Conservation (phyloP, 2,329 filamentous ascomycete species). For the Ceratocystis destructans region DNA sequence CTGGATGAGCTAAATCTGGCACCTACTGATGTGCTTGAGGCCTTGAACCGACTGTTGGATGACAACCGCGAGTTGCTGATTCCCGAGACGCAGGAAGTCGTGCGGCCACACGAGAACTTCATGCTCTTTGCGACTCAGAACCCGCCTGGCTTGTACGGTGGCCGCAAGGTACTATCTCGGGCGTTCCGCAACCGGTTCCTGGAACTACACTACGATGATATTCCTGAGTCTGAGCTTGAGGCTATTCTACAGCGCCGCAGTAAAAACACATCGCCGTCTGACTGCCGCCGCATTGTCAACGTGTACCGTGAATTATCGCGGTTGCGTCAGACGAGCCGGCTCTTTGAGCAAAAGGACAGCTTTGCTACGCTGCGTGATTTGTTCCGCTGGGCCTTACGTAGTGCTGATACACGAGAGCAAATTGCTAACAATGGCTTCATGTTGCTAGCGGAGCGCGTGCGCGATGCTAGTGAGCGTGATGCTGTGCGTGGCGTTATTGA, state of each 20-base stretch:
- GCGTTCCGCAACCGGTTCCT: slow-evolving; percentile 95
- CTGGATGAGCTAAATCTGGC: slow-evolving; percentile 95
- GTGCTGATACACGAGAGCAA: slow-evolving; percentile 73
- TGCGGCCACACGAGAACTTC: slow-evolving; percentile 85
- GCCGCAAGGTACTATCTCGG: slow-evolving; percentile 79
- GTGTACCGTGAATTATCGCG: slow-evolving; percentile 89
- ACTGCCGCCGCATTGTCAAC: slow-evolving; percentile 78
- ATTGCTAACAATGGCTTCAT: slow-evolving; percentile 90
- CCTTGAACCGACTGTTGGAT: slow-evolving; percentile 84
- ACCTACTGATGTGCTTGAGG: slow-evolving; percentile 91
- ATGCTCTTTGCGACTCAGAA: slow-evolving; percentile 99
- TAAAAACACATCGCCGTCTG: slow-evolving; percentile 73
- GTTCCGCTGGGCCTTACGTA: slow-evolving; percentile 84
- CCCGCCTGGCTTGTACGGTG: slow-evolving; percentile 86
- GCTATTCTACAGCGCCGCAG: slow-evolving; percentile 81
- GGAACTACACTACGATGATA: slow-evolving; percentile 95
- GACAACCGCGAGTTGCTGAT: slow-evolving; percentile 94
- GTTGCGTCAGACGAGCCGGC: slow-evolving; percentile 71
- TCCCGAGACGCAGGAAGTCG: slow-evolving; percentile 88
- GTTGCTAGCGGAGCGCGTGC: slow-evolving; percentile 85
- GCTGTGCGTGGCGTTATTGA: slow-evolving; percentile 84
- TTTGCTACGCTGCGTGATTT: slow-evolving; percentile 93
- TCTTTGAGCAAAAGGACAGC: slow-evolving; percentile 95
- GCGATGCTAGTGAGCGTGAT: slow-evolving; percentile 72
- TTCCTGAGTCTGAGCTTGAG: slow-evolving; percentile 85